phyloP scores from a whole-genome alignment of 2,329 filamentous ascomycete genomes.

The Diplodia mutila region DNA sequence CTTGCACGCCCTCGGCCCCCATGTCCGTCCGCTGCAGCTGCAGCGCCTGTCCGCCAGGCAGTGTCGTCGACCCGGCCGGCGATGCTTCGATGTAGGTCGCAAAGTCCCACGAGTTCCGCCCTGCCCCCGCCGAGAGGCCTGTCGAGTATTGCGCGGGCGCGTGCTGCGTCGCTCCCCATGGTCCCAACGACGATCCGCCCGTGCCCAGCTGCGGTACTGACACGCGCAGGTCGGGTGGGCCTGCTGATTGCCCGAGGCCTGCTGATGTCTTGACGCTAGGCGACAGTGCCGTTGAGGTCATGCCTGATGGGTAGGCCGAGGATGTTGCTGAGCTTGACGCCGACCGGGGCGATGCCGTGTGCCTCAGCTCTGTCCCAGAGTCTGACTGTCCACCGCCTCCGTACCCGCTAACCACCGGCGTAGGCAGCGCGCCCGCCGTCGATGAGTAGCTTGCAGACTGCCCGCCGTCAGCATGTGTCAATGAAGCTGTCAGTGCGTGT shows the following conservation, averaged over 20 bases:
- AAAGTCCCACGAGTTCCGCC: conserved; percentile 41
- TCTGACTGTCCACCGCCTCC: conserved; percentile 51
- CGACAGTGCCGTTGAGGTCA: conserved; percentile 50
- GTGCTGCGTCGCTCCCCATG: conserved; percentile 29
- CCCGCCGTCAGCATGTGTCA: conserved; percentile 37
- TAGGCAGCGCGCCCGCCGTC: conserved; percentile 56
- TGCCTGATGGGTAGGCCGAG: conserved; percentile 47
- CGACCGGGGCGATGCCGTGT: conserved; percentile 54
- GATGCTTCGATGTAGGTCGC: conserved; percentile 37
- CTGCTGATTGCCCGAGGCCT: conserved; percentile 42
- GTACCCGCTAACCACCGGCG: conserved; percentile 39
- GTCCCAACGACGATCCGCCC: conserved; percentile 39
- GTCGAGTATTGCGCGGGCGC: conserved; percentile 29
- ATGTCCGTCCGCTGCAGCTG: conserved; percentile 29
- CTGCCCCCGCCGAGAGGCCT: conserved; percentile 36
- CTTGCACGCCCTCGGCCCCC: conserved; percentile 12
- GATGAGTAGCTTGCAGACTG: conserved; percentile 72
- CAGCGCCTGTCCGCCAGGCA: conserved; percentile 31
- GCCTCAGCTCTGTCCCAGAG: conserved; percentile 46
- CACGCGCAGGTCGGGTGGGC: conserved; percentile 34
- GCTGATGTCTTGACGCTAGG: conserved; percentile 48
- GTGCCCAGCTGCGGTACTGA: conserved; percentile 41
- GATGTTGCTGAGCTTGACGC: conserved; percentile 50
- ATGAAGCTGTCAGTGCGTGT: not conserved
- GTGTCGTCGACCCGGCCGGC: conserved; percentile 33